Base-by-base conservation (phyloP, 306 rosid genomes). In the Dryas drummondii region DNA sequence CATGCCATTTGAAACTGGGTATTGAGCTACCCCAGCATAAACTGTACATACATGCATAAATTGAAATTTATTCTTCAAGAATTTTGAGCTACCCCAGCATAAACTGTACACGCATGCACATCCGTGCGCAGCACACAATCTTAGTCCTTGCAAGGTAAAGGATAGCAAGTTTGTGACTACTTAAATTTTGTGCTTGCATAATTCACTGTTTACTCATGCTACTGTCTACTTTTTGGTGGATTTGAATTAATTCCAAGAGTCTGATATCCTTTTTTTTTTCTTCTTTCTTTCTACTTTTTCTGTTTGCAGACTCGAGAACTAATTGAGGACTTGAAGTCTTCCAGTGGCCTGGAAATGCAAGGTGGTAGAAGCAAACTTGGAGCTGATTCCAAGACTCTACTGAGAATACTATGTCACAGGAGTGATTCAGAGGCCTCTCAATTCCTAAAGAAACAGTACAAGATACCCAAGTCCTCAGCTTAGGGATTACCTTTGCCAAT, bases 371-470 rank as follows among this genome's bases (percentile, higher is more conserved):
- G 96, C 84, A 94, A 78, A 84, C 86, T 92, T n/a, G 98, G 97
- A 79, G 85, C 96, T 77, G 97, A 94, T 85, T 82, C 93, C 14
- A 88, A 92, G 82, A 94, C 98, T 9, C 78, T 91, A 19, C 53
- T 94, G 76, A 89, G 97, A 88, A 82, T 91, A 82, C 77, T 94
- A 42, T 92, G 97, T 78, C 98, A 94, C 64, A 86, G 98, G 75
- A 80, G 84, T 76, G 97, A 92, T 75, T 80, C 97, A 46, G 98
- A 90, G 73, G 98, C 98, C 66, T 90, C 97, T 50, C 97, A 86
- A 45, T 94, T 94, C 80, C 87, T 94, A 52, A 94, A 91, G 92
- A 94, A 92, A 84, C 98, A 94, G 84, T 94, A 74, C 91, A 94
- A 88, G 83, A 88, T 94, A 40, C 98, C 97, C 1, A 91, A 86